These are phyloP conservation scores for Penicillium oxalicum DNA, from an alignment of 2,329 filamentous ascomycete species.

Conservation along the genomic window DNA sequence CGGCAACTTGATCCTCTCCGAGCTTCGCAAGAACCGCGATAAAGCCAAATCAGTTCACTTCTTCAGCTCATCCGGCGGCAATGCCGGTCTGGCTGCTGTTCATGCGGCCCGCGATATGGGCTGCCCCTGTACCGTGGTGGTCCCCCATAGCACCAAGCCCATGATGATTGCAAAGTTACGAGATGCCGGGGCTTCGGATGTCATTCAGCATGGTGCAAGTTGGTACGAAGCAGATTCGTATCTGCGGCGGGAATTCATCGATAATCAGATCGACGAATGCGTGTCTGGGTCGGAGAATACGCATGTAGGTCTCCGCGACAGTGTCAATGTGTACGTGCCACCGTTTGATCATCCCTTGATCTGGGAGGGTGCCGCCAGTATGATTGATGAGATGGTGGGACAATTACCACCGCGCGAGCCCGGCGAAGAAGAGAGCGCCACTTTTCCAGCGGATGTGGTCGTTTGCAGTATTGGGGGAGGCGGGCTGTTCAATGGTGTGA, in stretches of 20 bases:
- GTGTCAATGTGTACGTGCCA: constrained; percentile 29
- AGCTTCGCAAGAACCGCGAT: constrained; percentile 21
- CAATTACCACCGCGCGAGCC: constrained; percentile 26
- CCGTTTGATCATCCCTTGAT: constrained; percentile 36
- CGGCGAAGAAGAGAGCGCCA: background rate
- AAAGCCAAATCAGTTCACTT: constrained; percentile 51
- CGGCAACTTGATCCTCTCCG: constrained; percentile 32
- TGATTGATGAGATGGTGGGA: constrained; percentile 32
- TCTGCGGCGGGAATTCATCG: constrained; percentile 48
- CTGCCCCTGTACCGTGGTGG: constrained; percentile 63
- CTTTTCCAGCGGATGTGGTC: constrained; percentile 57
- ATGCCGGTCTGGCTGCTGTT: constrained; percentile 74
- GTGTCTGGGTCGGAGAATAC: background rate
- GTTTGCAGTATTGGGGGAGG: constrained; percentile 74
- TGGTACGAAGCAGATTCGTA: constrained; percentile 65
- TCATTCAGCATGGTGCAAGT: constrained; percentile 60
- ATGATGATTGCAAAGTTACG: constrained; percentile 65
- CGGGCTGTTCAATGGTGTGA: constrained; percentile 67
- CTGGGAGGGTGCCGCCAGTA: constrained; percentile 32
- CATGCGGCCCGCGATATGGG: constrained; percentile 61
- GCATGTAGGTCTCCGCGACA: background rate
- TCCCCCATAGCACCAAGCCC: constrained; percentile 58
- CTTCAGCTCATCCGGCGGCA: constrained; percentile 72
- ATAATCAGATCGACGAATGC: constrained; percentile 9
- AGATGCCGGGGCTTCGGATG: constrained; percentile 56